Evolutionary conservation across 1,139 yeast species (phyloP).

Genomic region (Candida neerlandica): DNA sequence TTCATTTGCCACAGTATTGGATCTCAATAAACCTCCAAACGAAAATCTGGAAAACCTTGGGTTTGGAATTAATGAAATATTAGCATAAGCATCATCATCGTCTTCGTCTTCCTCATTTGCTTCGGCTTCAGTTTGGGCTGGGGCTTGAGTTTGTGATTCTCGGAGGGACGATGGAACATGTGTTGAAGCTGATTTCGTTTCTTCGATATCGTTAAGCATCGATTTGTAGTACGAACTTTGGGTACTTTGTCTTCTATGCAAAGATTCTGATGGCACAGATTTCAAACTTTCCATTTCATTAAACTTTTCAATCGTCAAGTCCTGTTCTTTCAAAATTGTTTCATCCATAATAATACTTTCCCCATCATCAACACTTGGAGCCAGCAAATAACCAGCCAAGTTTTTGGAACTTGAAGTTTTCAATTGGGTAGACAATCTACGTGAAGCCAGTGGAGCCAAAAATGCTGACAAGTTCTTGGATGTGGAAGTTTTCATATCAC

Average conservation of each 20-base stretch:
- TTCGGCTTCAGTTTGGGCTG: background rate
- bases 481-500: constrained; percentile 44
- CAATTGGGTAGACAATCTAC: constrained; percentile 17
- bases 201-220: constrained; percentile 28
- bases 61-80: constrained; percentile 37
- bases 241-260: constrained; percentile 13
- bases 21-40: constrained; percentile 39
- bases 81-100: constrained; percentile 4
- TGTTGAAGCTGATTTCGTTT: constrained; percentile 16
- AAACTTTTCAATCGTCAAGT: constrained; percentile 12
- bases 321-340: background rate
- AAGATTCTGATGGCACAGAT: constrained; percentile 6
- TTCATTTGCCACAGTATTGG: constrained; percentile 24
- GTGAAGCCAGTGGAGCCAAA: constrained; percentile 19
- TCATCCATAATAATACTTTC: constrained; percentile 5
- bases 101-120: constrained; percentile 8
- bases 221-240: constrained; percentile 23
- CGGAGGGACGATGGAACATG: background rate
- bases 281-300: constrained; percentile 13
- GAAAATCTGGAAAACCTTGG: constrained; percentile 50
- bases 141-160: background rate
- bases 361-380: constrained; percentile 4
- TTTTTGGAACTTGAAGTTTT: constrained; percentile 51
- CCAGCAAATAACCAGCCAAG: constrained; percentile 32
- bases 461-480: constrained; percentile 44